Conservation (phyloP, 768 basidiomycete species). For the Boletus reticulatus region DNA sequence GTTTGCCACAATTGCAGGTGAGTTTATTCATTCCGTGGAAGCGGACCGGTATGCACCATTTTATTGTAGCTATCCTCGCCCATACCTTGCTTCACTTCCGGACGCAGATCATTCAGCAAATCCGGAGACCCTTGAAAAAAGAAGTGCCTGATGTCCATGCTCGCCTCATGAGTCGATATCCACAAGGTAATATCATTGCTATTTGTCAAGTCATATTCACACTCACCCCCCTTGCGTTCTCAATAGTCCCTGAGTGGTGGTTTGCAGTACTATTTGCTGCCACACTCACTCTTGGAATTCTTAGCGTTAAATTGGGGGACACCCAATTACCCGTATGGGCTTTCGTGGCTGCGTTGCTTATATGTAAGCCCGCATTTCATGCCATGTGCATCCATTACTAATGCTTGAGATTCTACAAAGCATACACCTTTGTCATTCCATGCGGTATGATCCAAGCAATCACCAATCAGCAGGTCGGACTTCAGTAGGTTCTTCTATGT, state of each 20-base stretch:
- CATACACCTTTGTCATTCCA: constrained; percentile 48
- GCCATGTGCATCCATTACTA: not conserved
- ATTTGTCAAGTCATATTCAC: not conserved
- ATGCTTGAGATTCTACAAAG: constrained; percentile 13
- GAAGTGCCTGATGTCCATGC: constrained; percentile 87
- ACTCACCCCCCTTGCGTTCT: not conserved
- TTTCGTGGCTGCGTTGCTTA: constrained; percentile 66
- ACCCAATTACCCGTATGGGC: constrained; percentile 66
- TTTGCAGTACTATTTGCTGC: constrained; percentile 65
- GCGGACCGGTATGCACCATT: not conserved
- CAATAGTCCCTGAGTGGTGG: constrained; percentile 82
- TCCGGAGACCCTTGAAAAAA: constrained; percentile 55
- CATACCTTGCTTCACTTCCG: constrained; percentile 60
- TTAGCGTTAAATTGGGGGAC: constrained; percentile 73
- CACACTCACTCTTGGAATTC: constrained; percentile 67
- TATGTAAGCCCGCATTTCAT: constrained; percentile 33
- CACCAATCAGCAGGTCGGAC: constrained; percentile 75
- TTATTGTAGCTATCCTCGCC: constrained; percentile 23
- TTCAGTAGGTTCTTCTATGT: constrained; percentile 34
- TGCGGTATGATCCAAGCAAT: constrained; percentile 68
- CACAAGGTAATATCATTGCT: constrained; percentile 32
- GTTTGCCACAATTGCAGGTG: constrained; percentile 78
- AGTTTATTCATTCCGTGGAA: not conserved
- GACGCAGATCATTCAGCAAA: constrained; percentile 73
- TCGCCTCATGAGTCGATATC: constrained; percentile 74